These are phyloP conservation scores for Diatrype stigma DNA, from an alignment of 2,329 filamentous ascomycete genomes.

Conservation along the genomic window DNA sequence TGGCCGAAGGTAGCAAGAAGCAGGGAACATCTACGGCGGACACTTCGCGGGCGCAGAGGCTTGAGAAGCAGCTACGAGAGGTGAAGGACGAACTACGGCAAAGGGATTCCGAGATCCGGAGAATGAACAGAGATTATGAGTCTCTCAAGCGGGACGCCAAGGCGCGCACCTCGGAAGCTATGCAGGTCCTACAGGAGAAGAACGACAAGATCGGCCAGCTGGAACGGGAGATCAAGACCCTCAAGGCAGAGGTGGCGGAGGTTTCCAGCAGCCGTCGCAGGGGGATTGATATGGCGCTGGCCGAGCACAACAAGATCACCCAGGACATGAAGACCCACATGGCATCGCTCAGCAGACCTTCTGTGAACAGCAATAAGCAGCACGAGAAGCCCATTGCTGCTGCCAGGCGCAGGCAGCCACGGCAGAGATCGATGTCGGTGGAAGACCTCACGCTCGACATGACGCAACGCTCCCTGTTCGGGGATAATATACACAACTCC, in stretches of 20 bases:
- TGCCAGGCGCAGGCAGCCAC: conserved; percentile 7
- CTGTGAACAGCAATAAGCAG: too few species aligned
- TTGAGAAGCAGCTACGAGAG: conserved; percentile 40
- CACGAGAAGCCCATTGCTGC: conserved; percentile 9
- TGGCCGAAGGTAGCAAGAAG: conserved; percentile 32
- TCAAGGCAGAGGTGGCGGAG: conserved; percentile 32
- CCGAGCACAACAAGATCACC: conserved; percentile 16
- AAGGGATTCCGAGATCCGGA: conserved; percentile 47
- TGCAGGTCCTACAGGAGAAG: conserved; percentile 51
- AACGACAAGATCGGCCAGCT: conserved; percentile 54
- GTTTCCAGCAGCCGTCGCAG: conserved; percentile 7
- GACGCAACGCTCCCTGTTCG: conserved; percentile 20
- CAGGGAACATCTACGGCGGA: conserved; percentile 14
- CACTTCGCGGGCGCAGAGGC: conserved; percentile 31
- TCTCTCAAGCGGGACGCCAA: conserved; percentile 50
- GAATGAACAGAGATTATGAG: conserved; percentile 49
- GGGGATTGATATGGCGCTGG: conserved; percentile 9
- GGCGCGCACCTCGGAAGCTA: conserved; percentile 49
- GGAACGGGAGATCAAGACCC: conserved; percentile 46
- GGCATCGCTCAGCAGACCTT: conserved; percentile 19
- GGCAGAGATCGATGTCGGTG: conserved; percentile 18
- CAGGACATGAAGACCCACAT: conserved; percentile 22
- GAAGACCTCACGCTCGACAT: conserved; percentile 25
- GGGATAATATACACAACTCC: too few species aligned
- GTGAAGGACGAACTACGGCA: conserved; percentile 39